These are phyloP conservation scores for Tilletia indica DNA, from an alignment of 1,284 basidiomycete genomes.

Conservation along the genomic window DNA sequence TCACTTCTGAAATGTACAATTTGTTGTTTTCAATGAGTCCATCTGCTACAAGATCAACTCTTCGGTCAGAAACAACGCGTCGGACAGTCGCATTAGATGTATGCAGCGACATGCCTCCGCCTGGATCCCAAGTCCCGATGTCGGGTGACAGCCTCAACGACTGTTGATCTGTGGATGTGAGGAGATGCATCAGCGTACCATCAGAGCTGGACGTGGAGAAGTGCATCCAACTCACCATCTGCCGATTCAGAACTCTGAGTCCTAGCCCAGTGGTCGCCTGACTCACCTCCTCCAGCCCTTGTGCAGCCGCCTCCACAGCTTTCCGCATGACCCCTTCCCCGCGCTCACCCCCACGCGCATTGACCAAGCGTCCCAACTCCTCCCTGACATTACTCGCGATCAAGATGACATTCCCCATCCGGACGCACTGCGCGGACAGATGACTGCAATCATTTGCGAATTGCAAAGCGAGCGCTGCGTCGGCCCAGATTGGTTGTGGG, in stretches of 20 bases:
- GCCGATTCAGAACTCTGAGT: constrained; percentile 7
- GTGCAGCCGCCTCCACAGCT: not conserved
- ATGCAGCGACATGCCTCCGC: too few species aligned
- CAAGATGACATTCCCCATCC: constrained; percentile 1
- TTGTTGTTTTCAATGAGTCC: too few species aligned
- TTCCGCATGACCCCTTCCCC: not conserved
- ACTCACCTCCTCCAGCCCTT: not conserved
- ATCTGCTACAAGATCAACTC: too few species aligned
- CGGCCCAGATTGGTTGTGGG: constrained; percentile 61
- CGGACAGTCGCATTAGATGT: too few species aligned
- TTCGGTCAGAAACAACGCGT: too few species aligned
- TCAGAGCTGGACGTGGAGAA: too few species aligned
- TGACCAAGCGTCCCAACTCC: constrained; percentile 7
- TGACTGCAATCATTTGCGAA: constrained; percentile 78
- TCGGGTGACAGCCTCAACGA: not conserved
- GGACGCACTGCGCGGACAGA: constrained; percentile 8
- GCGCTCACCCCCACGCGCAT: not conserved
- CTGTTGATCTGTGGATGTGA: constrained; percentile 4
- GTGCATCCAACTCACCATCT: constrained; percentile 7
- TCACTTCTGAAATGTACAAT: constrained; percentile 14
- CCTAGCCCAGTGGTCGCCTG: not conserved
- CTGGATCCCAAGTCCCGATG: too few species aligned
- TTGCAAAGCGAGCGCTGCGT: constrained; percentile 69
- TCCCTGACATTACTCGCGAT: constrained; percentile 14
- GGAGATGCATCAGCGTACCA: not conserved